Percentiles rank a stretch among this genome's conserved stretches.
Conservation (phyloP, 2,329 filamentous ascomycete genomes). For the Zarea fungicola region DNA sequence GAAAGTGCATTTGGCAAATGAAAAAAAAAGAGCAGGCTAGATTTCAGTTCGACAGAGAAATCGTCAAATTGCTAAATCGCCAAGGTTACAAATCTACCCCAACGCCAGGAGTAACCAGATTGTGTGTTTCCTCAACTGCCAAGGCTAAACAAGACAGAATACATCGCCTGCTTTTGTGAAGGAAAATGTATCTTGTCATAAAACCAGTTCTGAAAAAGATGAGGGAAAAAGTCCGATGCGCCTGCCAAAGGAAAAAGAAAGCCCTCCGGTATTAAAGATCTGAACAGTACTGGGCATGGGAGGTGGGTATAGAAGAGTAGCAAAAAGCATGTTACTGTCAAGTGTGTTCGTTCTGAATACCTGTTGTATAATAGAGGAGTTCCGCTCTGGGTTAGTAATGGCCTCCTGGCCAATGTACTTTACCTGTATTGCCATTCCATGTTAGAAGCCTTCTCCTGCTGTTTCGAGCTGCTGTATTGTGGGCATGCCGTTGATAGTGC, state of each 20-base stretch:
- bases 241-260: too few relatives aligned
- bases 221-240: not conserved
- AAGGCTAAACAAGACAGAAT: not conserved
- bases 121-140: not conserved
- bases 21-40: not conserved
- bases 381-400: conserved; percentile 6
- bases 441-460: not conserved
- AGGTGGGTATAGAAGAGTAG: not conserved
- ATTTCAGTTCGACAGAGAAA: not conserved
- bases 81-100: conserved; percentile 6
- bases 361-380: not conserved
- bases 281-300: not conserved
- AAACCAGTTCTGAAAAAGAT: not conserved
- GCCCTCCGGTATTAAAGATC: not conserved
- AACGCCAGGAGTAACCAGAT: not conserved
- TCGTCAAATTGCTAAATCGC: conserved; percentile 2
- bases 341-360: not conserved
- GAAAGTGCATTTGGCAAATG: not conserved
- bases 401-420: conserved; percentile 1
- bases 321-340: conserved; percentile 1
- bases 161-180: not conserved
- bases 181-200: conserved; percentile 3
- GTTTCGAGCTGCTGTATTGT: not conserved
- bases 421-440: conserved; percentile 2
- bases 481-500: too few relatives aligned